Evolutionary conservation across 106 monocot species (phyloP).

Genomic region (Dendrobium officinale): DNA sequence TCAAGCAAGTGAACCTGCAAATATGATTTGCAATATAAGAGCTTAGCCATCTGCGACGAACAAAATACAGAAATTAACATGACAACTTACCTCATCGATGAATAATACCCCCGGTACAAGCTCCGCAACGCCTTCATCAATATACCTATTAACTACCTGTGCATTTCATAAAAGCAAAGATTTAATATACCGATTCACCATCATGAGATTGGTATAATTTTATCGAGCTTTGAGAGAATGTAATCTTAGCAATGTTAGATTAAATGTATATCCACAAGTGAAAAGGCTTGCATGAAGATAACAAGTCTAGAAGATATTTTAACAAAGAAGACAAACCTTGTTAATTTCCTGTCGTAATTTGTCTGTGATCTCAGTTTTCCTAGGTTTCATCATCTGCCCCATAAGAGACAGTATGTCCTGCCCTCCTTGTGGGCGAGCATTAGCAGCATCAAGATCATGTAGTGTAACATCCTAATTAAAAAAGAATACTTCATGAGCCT

Average conservation of each 20-base stretch:
- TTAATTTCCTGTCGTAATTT: slow-evolving; percentile 97
- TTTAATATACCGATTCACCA: neutral
- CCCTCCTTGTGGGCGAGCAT: slow-evolving; percentile 98
- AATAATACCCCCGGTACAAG: slow-evolving; percentile 98
- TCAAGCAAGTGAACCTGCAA: slow-evolving; percentile 97
- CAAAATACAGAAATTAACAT: neutral
- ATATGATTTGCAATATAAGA: neutral
- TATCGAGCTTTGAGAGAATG: neutral
- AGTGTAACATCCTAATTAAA: slow-evolving; percentile 75
- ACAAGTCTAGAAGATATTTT: neutral
- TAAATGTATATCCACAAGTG: neutral
- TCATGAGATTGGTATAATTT: neutral
- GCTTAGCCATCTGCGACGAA: neutral
- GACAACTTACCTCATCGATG: slow-evolving; percentile 72
- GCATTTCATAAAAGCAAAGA: neutral
- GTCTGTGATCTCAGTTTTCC: slow-evolving; percentile 97
- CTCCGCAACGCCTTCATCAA: slow-evolving; percentile 95
- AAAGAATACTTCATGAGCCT: neutral
- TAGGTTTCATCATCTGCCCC: slow-evolving; percentile 99
- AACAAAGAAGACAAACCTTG: slow-evolving; percentile 41
- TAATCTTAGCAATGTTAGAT: neutral
- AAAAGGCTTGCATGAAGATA: neutral
- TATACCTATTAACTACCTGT: slow-evolving; percentile 95
- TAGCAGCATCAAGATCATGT: slow-evolving; percentile 99
- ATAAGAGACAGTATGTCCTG: slow-evolving; percentile 99